phyloP scores from a whole-genome alignment of 2,329 filamentous ascomycete genomes.

The Volutella citrinella region DNA sequence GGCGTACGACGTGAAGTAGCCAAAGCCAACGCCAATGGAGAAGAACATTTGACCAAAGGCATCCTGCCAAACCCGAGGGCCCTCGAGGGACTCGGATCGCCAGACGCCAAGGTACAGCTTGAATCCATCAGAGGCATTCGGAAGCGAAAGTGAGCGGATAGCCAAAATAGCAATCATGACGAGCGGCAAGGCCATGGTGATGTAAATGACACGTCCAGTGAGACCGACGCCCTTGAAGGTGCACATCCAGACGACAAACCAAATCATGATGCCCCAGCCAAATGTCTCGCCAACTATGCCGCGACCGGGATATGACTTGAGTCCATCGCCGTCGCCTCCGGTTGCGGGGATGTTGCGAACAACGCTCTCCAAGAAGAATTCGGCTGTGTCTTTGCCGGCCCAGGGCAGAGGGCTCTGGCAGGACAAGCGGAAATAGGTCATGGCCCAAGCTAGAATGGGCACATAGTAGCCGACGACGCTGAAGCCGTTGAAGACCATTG shows the following conservation, averaged over 20 bases:
- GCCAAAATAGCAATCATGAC: constrained; percentile 51
- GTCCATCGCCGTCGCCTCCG: constrained; percentile 5
- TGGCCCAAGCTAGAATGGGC: constrained; percentile 52
- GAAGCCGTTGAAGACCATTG: constrained; percentile 47
- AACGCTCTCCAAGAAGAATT: constrained; percentile 45
- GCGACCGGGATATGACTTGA: constrained; percentile 35
- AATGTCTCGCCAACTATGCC: constrained; percentile 49
- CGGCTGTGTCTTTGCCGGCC: constrained; percentile 40
- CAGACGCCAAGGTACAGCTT: constrained; percentile 35
- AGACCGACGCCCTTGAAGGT: constrained; percentile 55
- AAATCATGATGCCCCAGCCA: constrained; percentile 52
- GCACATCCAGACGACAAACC: constrained; percentile 55
- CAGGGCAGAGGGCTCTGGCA: constrained; percentile 52
- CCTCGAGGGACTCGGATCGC: constrained; percentile 40
- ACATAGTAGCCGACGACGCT: constrained; percentile 53
- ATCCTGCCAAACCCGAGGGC: constrained; percentile 43
- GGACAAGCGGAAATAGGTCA: constrained; percentile 53
- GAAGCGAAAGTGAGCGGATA: constrained; percentile 46
- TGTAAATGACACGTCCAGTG: constrained; percentile 53
- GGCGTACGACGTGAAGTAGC: constrained; percentile 54
- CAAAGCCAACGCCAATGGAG: constrained; percentile 47
- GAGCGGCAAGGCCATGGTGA: constrained; percentile 55
- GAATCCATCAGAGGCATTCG: constrained; percentile 49
- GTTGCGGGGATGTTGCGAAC: constrained; percentile 24
- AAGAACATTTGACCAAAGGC: constrained; percentile 46